phyloP scores from a whole-genome alignment of 2,329 filamentous ascomycete genomes.

The Epichloe coenophiala region DNA sequence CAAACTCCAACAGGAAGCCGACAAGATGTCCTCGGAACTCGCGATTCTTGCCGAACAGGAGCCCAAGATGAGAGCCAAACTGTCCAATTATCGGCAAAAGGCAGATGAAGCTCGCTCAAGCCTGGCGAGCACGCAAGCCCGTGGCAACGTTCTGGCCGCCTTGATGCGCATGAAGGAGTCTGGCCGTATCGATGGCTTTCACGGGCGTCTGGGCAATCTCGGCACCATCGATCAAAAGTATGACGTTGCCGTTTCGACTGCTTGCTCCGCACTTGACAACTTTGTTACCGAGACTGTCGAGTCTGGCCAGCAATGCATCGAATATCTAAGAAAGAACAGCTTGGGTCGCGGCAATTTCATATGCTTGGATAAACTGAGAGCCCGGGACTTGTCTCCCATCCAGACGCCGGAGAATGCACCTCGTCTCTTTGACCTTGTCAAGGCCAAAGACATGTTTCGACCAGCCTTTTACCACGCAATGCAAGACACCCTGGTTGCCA shows the following conservation, averaged over 20 bases:
- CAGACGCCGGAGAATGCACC: constrained; percentile 86
- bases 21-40: constrained; percentile 58
- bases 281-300: constrained; percentile 96
- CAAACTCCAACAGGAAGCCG: constrained; percentile 59
- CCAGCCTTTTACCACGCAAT: constrained; percentile 93
- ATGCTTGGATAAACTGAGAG: constrained; percentile 74
- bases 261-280: constrained; percentile 81
- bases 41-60: constrained; percentile 63
- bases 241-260: constrained; percentile 96
- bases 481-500: constrained; percentile 87
- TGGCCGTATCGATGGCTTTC: constrained; percentile 91
- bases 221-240: constrained; percentile 89
- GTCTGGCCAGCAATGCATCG: constrained; percentile 93
- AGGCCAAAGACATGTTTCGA: constrained; percentile 72
- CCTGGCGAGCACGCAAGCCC: constrained; percentile 77
- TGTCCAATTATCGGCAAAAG: constrained; percentile 84
- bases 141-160: constrained; percentile 82
- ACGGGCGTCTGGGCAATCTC: constrained; percentile 86
- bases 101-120: constrained; percentile 91
- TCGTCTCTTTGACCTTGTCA: constrained; percentile 83
- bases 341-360: constrained; percentile 96
- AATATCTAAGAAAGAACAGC: constrained; percentile 94
- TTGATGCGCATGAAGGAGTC: constrained; percentile 93
- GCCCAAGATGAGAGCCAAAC: constrained; percentile 66
- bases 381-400: constrained; percentile 64